A percentile compares a stretch with the other conserved stretches of the same genome.
These are phyloP conservation scores for Calonectria pseudoreteaudii DNA, from an alignment of 2,329 filamentous ascomycete genomes.

Conservation along the genomic window DNA sequence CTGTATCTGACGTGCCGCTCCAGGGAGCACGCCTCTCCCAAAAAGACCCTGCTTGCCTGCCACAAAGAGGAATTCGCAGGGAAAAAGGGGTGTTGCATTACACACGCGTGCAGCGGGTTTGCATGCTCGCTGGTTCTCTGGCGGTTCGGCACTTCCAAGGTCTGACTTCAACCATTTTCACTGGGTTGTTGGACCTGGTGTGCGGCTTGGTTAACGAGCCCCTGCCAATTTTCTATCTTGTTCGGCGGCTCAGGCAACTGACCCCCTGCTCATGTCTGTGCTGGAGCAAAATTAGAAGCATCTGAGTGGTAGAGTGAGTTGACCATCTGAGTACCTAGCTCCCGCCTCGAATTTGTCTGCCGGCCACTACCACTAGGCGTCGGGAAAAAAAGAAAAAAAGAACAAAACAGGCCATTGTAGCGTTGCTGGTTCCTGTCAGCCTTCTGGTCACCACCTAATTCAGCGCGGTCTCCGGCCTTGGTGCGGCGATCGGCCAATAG, in stretches of 20 bases:
- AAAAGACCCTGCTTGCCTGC: background rate
- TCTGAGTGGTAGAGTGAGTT: constrained; percentile 6
- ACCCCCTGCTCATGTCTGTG: constrained; percentile 16
- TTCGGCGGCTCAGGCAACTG: constrained; percentile 16
- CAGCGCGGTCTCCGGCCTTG: constrained; percentile 1
- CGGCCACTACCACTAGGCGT: constrained; percentile 5
- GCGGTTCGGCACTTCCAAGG: background rate
- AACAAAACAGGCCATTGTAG: background rate
- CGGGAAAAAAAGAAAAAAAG: constrained; percentile 6
- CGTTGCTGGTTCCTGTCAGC: background rate
- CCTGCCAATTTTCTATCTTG: constrained; percentile 13
- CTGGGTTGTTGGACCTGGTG: background rate
- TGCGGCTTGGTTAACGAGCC: background rate
- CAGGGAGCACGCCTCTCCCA: background rate
- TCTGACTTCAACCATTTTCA: background rate
- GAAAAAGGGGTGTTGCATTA: constrained; percentile 10
- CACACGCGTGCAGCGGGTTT: background rate
- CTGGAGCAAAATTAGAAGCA: constrained; percentile 24
- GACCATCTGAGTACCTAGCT: constrained; percentile 5
- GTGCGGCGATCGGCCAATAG: background rate
- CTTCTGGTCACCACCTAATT: background rate
- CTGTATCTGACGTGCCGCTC: constrained; percentile 2
- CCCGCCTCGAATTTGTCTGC: constrained; percentile 19
- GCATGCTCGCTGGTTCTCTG: constrained; percentile 8
- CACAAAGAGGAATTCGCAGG: background rate